Conservation (phyloP, 106 monocot species). For the Acorus calamus region DNA sequence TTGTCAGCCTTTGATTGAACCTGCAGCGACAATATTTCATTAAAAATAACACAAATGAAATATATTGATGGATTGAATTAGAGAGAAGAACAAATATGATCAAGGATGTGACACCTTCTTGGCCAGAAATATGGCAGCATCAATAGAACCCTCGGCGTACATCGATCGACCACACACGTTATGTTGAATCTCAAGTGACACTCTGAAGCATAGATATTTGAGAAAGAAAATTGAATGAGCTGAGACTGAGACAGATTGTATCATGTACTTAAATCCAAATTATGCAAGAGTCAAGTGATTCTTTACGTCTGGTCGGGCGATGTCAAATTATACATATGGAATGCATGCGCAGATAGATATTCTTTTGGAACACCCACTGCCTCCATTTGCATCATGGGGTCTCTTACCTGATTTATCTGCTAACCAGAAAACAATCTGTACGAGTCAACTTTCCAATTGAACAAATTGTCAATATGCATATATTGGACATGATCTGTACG, state of each 20-base stretch:
- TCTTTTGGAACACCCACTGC: conserved; percentile 90
- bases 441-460: no score
- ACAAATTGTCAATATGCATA: neutral
- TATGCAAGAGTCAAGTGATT: neutral
- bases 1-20: conserved; percentile 51
- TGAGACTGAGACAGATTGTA: neutral
- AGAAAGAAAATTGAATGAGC: neutral
- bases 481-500: neutral
- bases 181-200: conserved; percentile 95
- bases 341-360: conserved; percentile 77
- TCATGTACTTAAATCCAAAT: no score
- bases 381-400: conserved; percentile 57
- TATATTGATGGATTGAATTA: neutral
- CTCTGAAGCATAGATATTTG: conserved; percentile 30
- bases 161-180: conserved; percentile 92
- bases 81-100: neutral
- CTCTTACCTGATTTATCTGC: conserved; percentile 79
- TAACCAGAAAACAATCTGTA: neutral
- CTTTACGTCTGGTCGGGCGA: conserved; percentile 86
- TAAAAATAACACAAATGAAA: neutral
- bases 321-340: conserved; percentile 88
- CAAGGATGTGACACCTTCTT: conserved; percentile 37
- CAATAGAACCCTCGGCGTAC: conserved; percentile 83
- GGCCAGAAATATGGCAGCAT: conserved; percentile 87
- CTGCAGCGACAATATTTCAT: conserved; percentile 18